These are phyloP conservation scores for Neoboletus magnificus DNA, from an alignment of 768 basidiomycete species.

Conservation along the genomic window DNA sequence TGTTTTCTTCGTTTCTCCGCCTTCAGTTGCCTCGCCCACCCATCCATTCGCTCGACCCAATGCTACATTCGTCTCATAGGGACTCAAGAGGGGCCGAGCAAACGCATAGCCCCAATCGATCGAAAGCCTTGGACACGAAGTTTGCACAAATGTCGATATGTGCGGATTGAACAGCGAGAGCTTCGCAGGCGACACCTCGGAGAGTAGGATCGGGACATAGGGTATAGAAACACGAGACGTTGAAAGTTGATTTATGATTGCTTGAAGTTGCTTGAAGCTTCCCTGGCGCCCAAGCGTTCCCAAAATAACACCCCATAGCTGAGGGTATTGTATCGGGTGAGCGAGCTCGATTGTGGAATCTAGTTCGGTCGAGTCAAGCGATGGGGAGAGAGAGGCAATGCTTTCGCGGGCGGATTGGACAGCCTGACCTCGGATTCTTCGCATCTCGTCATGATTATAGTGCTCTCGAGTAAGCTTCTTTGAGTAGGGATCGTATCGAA, in stretches of 20 bases:
- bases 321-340: conserved; percentile 15
- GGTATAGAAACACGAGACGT: conserved; percentile 55
- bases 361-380: conserved; percentile 5
- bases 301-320: conserved; percentile 85
- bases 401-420: conserved; percentile 71
- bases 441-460: conserved; percentile 90
- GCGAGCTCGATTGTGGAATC: conserved; percentile 16
- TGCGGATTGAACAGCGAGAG: conserved; percentile 78
- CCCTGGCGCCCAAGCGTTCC: conserved; percentile 96
- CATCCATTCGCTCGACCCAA: conserved; percentile 65
- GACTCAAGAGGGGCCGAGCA: conserved; percentile 79
- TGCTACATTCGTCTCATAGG: conserved; percentile 90
- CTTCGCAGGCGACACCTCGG: conserved; percentile 96
- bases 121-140: conserved; percentile 91
- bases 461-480: conserved; percentile 94
- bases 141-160: conserved; percentile 90
- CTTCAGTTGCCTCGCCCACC: conserved; percentile 43
- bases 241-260: conserved; percentile 70
- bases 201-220: conserved; percentile 88
- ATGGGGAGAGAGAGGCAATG: conserved; percentile 36
- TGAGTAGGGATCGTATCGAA: conserved; percentile 97
- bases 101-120: conserved; percentile 99
- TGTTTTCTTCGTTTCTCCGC: conserved; percentile 14
- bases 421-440: conserved; percentile 64
- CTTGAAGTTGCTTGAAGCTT: conserved; percentile 84